A percentile compares a stretch with the other conserved stretches of the same genome.
These are phyloP conservation scores for Camelina neglecta DNA, from an alignment of 345 rosid genomes.

Conservation along the genomic window DNA sequence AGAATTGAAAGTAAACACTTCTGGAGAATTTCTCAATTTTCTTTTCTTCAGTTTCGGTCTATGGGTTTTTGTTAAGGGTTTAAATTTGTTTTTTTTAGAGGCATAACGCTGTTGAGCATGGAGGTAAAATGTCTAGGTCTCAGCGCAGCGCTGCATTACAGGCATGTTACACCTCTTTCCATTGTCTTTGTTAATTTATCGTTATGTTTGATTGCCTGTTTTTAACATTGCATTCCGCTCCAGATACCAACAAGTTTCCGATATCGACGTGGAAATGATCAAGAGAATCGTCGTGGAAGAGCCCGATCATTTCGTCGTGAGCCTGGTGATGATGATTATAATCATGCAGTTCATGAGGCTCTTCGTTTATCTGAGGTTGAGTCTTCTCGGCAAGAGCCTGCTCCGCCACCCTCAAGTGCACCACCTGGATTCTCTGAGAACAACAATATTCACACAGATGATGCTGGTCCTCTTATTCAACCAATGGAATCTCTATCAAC, in stretches of 20 bases:
- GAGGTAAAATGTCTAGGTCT: slow-evolving; percentile 92
- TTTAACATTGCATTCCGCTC: slow-evolving; percentile 14
- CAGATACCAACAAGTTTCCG: slow-evolving; percentile 97
- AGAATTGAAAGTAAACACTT: slow-evolving; percentile 79
- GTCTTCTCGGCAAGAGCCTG: slow-evolving; percentile 43
- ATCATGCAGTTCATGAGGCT: slow-evolving; percentile 38
- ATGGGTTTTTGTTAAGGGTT: slow-evolving; percentile 1
- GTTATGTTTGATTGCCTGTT: slow-evolving; percentile 6
- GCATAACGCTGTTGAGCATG: slow-evolving; percentile 92
- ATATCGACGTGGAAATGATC: slow-evolving; percentile 49
- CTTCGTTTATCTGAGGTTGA: slow-evolving; percentile 46
- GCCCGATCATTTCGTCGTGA: slow-evolving; percentile 66
- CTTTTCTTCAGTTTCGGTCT: slow-evolving; percentile 7
- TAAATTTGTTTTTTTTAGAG: slow-evolving; percentile 58
- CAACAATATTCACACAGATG: slow-evolving; percentile 41
- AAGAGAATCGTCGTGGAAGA: slow-evolving; percentile 84
- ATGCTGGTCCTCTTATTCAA: slow-evolving; percentile 61
- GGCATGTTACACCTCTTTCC: slow-evolving; percentile 47
- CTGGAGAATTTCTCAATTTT: not conserved
- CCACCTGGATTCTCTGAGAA: slow-evolving; percentile 52
- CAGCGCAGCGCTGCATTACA: slow-evolving; percentile 96
- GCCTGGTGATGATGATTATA: slow-evolving; percentile 55
- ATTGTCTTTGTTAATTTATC: not conserved
- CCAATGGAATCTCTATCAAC: slow-evolving; percentile 49
- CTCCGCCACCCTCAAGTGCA: slow-evolving; percentile 50